Conservation (phyloP, 129 eudicot genomes). For the Rutidosis leptorrhynchoides region DNA sequence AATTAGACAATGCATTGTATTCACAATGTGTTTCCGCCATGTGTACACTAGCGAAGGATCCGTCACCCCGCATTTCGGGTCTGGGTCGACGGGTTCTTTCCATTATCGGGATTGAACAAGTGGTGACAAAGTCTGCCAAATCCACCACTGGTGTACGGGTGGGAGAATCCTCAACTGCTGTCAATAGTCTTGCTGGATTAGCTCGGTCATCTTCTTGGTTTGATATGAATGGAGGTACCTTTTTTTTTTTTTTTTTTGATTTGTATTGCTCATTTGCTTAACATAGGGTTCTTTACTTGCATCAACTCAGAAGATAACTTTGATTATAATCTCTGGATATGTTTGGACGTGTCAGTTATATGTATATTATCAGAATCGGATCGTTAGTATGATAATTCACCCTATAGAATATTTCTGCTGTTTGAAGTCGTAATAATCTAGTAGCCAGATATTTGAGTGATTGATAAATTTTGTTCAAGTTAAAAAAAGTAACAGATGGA, state of each 20-base stretch:
- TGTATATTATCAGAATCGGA: neutral
- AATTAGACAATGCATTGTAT: constrained; percentile 73
- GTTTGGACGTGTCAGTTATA: neutral
- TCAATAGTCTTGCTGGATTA: constrained; percentile 63
- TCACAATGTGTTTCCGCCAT: constrained; percentile 85
- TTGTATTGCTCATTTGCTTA: neutral
- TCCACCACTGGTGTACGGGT: constrained; percentile 37
- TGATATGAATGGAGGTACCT: constrained; percentile 86
- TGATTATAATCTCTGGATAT: neutral
- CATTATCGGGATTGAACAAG: constrained; percentile 89
- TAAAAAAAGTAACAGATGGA: neutral
- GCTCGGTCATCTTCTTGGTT: constrained; percentile 96
- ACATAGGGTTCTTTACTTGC: neutral
- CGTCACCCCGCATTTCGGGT: constrained; percentile 77
- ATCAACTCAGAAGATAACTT: neutral
- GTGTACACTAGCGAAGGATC: constrained; percentile 90
- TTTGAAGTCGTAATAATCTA: neutral
- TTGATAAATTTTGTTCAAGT: neutral
- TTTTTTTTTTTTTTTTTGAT: neutral
- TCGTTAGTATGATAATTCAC: neutral
- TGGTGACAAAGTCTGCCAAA: constrained; percentile 61
- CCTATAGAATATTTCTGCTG: neutral
- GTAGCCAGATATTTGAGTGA: neutral
- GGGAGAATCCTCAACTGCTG: constrained; percentile 48
- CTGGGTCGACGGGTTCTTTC: constrained; percentile 83